Conservation (phyloP, 306 rosid species). For the Notholithocarpus densiflorus region DNA sequence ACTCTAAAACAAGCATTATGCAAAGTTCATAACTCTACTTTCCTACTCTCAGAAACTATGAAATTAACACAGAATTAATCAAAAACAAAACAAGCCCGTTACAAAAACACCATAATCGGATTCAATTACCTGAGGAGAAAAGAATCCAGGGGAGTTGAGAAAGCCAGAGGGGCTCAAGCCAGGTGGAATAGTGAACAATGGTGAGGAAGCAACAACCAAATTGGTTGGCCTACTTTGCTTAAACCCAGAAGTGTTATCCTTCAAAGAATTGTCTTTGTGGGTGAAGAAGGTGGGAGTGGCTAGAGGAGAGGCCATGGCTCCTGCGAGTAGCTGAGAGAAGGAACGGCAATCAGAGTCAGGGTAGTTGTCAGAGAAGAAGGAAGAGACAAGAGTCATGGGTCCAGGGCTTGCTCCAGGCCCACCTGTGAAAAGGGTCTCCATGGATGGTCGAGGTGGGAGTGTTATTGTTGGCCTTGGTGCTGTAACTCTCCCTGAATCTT, state of each 20-base stretch:
- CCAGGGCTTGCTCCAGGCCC: slow-evolving; percentile 79
- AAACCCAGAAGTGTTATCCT: slow-evolving; percentile 51
- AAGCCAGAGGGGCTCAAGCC: slow-evolving; percentile 90
- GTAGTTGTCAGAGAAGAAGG: slow-evolving; percentile 57
- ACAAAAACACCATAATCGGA: neutral
- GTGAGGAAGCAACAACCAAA: slow-evolving; percentile 71
- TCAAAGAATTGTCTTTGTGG: slow-evolving; percentile 29
- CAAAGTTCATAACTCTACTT: neutral
- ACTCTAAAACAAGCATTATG: neutral
- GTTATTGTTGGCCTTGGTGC: slow-evolving; percentile 65
- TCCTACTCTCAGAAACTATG: neutral
- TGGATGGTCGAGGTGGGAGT: slow-evolving; percentile 83
- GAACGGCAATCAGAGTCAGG: slow-evolving; percentile 61
- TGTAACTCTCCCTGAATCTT: slow-evolving; percentile 42
- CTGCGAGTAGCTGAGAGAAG: slow-evolving; percentile 95
- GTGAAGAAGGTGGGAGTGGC: slow-evolving; percentile 33
- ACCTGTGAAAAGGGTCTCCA: slow-evolving; percentile 68
- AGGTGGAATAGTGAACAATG: slow-evolving; percentile 73
- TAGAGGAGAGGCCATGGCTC: slow-evolving; percentile 93
- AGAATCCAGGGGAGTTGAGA: slow-evolving; percentile 91
- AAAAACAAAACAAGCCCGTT: neutral
- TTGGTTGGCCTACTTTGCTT: slow-evolving; percentile 83
- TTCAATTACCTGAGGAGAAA: slow-evolving; percentile 77
- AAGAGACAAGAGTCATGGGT: slow-evolving; percentile 94
- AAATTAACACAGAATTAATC: neutral